A percentile compares a stretch with the other conserved stretches of the same genome.
Conservation (phyloP, 2,329 filamentous ascomycete genomes). For the Colletotrichum magnum region DNA sequence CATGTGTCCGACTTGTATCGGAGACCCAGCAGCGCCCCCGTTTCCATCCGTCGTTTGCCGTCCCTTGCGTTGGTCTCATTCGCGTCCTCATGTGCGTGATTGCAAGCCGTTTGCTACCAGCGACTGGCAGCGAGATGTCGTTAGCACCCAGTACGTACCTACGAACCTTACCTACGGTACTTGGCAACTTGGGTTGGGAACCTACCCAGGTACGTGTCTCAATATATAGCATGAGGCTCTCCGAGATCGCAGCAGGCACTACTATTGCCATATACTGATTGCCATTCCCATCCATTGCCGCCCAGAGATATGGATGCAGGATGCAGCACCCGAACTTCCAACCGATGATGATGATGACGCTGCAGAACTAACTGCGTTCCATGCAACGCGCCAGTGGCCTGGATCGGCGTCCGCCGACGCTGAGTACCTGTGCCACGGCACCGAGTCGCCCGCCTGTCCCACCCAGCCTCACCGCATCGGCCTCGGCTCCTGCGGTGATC, state of each 20-base stretch:
- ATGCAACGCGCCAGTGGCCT: slow-evolving; percentile 5
- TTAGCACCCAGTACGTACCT: too few species aligned
- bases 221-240: too few species aligned
- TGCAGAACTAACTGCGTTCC: slow-evolving; percentile 19
- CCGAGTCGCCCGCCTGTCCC: slow-evolving; percentile 4
- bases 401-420: slow-evolving; percentile 5
- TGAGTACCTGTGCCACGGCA: background rate
- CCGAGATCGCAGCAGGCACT: too few species aligned
- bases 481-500: slow-evolving; percentile 22
- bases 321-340: slow-evolving; percentile 20
- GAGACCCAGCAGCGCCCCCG: slow-evolving; percentile 23
- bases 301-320: slow-evolving; percentile 20
- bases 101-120: background rate
- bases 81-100: slow-evolving; percentile 23
- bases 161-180: too few species aligned
- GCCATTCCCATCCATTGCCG: background rate
- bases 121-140: too few species aligned
- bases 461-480: slow-evolving; percentile 25
- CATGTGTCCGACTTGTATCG: slow-evolving; percentile 23
- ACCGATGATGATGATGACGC: slow-evolving; percentile 27
- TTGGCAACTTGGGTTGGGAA: too few species aligned
- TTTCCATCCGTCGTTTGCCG: slow-evolving; percentile 36
- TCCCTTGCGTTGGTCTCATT: slow-evolving; percentile 14
- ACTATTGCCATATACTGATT: too few species aligned
- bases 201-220: too few species aligned